phyloP scores from a whole-genome alignment of 169 alveolate species.

The Plasmodium reichenowi region DNA sequence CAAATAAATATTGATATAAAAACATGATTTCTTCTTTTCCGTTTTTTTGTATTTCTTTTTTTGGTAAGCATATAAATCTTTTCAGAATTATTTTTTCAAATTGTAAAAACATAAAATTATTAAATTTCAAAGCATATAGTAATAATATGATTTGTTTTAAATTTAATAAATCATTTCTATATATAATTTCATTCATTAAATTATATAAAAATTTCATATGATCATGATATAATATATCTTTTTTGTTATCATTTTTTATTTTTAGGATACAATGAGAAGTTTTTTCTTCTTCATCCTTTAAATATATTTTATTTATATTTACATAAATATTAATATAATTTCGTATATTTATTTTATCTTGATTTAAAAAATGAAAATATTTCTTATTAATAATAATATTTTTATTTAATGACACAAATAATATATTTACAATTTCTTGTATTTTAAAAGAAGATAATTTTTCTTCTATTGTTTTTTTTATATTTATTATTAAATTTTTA shows the following conservation, averaged over 20 bases:
- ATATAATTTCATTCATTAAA: slow-evolving; percentile 63
- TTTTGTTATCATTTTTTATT: not conserved
- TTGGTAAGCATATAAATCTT: slow-evolving; percentile 41
- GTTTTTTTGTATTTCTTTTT: not conserved
- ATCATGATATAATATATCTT: not conserved
- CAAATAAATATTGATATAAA: slow-evolving; percentile 40
- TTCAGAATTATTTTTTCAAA: slow-evolving; percentile 59
- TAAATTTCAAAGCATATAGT: slow-evolving; percentile 7
- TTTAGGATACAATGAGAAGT: not conserved
- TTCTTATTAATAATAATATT: slow-evolving; percentile 28
- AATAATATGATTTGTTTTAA: slow-evolving; percentile 38
- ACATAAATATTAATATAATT: slow-evolving; percentile 52
- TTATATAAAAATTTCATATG: slow-evolving; percentile 13
- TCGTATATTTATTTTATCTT: slow-evolving; percentile 21
- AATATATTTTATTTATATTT: not conserved
- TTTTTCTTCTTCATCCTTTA: not conserved
- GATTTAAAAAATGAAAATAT: slow-evolving; percentile 33
- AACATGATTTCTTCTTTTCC: slow-evolving; percentile 48
- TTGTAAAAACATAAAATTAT: slow-evolving; percentile 20
- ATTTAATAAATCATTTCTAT: slow-evolving; percentile 52
- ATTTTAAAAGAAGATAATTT: slow-evolving; percentile 51
- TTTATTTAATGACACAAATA: slow-evolving; percentile 33
- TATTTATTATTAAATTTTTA: slow-evolving; percentile 1
- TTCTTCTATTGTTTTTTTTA: slow-evolving; percentile 23
- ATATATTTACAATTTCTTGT: slow-evolving; percentile 53